Base-by-base conservation (phyloP, 371 early-diverging fungal genomes). In the Actinomortierella wolfii region DNA sequence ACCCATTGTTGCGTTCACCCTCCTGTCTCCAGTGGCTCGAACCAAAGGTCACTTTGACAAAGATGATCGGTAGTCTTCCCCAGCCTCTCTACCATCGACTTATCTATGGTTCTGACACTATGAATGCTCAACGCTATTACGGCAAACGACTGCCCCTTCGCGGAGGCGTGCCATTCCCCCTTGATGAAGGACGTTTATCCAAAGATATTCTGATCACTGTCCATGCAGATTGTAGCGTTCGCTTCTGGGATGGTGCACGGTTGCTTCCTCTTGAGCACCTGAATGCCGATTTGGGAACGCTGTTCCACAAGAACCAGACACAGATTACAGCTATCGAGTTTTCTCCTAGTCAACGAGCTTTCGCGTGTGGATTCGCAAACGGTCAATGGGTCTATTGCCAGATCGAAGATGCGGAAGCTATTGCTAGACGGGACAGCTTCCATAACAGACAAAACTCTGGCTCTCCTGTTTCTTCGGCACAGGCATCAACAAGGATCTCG, bases 221-320 rank as follows among this genome's bases (percentile, higher is more conserved):
- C 20, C 86, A 86, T 52, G 67, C 64, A 7, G 77, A 76, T 20
- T 67, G 68, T 34, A 64, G 76, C 18, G 60, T 86, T 26, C 80
- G 79, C 1, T 81, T 83, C 51, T 86, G 84, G 83, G 86, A 86
- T 46, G 65, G 55, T 13, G 83, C 86, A 5, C 76, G 84, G 0
- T 68, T 81, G 21, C 67, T 80, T 2, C 84, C 84, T 2, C 56
- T 86, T n/a, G 67, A 79, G 41, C 76, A 82, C 51, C 65, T 82
- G 8, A 80, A 81, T 1, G 66, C 81, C 20, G 70, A 82, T 18
- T 40, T 83, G 9, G 64, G 46, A 1, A 63, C 75, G 8, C 48
- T 83, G n/a, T 78, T 79, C 44, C 45, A 80, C 43, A 80, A 82
- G 55, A 62, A 67, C 39, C 56, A 54, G 8, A 76, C 65, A 13